Base-by-base conservation (phyloP, 495 filamentous ascomycete genomes). In the Viridothelium virens region DNA sequence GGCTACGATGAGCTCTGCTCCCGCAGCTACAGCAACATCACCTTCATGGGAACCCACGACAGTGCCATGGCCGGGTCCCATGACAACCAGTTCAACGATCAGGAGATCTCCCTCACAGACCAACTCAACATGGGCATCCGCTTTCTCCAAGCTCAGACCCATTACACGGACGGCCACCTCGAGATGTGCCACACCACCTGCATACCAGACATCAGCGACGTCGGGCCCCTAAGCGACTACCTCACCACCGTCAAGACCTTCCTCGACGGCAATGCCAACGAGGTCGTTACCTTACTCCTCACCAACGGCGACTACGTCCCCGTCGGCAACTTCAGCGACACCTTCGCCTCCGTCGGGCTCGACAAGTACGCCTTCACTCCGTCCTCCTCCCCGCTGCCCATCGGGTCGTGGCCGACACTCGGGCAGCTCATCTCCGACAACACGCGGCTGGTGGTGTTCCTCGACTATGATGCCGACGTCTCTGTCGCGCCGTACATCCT, bases 11-110 rank as follows among this genome's bases (percentile, higher is more conserved):
- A 77, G 47, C 78, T 86, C 34, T 87, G 85, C 79, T 75, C 75
- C 65, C 81, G 80, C 70, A 75, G 80, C n/a, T 87, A 86, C 72
- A 81, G 81, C 65, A 82, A 84, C 65, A 83, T 87, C 63, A 86
- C 85, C 47, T 81, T 85, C 70, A 77, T 87, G 4, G 85, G 85
- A 18, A 83, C 87, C 46, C 87, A 87, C 70, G 79, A 87, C 71
- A 84, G 81, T 65, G 80, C 85, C 11, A 86, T 87, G 70, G 65
- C 86, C 36, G 75, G 74, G 56, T 71, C 73, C 71, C 31, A 31
- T 31, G 44, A 53, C 61, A 38, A 67, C 66, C 44, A 18, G 2
- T 37, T 48, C 44, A 59, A 59, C 31, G 63, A 67, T 36, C 75
- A 77, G 59, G 72, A 64, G 66, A 73, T 65, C 65, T 63, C 72